Evolutionary conservation across 116 monocot genomes (phyloP), one percentile per base, ranked within the genome.

Genomic region (Trichopus zeylanicus): DNA sequence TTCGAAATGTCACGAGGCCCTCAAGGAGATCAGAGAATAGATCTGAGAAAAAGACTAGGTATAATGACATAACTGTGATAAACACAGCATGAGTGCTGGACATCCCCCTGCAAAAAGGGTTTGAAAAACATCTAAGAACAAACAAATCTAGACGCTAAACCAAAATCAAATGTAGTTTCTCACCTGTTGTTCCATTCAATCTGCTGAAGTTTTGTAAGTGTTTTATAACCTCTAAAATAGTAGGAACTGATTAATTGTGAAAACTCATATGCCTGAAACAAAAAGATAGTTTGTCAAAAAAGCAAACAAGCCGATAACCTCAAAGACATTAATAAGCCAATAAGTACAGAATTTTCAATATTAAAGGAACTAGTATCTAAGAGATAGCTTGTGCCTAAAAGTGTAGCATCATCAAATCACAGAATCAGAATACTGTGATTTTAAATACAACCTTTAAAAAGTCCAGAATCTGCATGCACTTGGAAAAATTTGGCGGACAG

Each of bases 171-270:
- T 15, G 28, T 33, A 28, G 19, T 22, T 64, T 23, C 63, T 66
- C 51, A 94, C 94, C 94, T 69, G 46, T 89, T 94, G 61, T 86
- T 94, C 94, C 94, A 94, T 64, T 89, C 94, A 21, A 73, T 74
- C 3, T 78, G 75, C 57, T 94, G 94, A 31, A 81, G 59, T 60
- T 89, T 86, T 56, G 78, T 81, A 35, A 89, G 78, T 31, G 69
- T 73, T 55, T 66, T 8, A 67, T 94, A 86, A 7, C 59, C 73
- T 63, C 89, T 86, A 56, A 73, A 64, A 66, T 75, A 81, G 20
- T 67, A 63, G 18, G 84, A 77, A 70, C 81, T 90, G 27, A 83
- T 28, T 57, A 79, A 57, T 42, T 77, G 73, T 15, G 84, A 79
- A 48, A 82, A 35, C 62, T 89, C 89, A 75, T 86, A 94, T 20